A percentile compares a stretch with the other conserved stretches of the same genome.
Conservation (phyloP, 352 stramenopile genomes). For the Phytopythium chamaehyphon region DNA sequence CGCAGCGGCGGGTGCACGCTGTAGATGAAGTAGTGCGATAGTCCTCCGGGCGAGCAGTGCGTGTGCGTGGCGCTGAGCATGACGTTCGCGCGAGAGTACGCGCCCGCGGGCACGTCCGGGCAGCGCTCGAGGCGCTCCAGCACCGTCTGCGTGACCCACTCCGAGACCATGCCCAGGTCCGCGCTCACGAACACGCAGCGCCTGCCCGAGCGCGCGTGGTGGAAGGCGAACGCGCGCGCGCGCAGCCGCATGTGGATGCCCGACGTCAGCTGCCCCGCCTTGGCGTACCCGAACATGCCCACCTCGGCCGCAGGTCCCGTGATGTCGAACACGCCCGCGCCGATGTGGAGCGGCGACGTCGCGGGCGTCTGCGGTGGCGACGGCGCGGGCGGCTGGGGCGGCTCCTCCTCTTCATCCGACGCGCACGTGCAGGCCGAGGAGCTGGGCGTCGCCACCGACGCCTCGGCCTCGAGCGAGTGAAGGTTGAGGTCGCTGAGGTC, state of each 20-base stretch:
- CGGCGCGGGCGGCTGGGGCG: background rate
- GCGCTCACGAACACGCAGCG: slow-evolving; percentile 84
- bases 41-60: slow-evolving; percentile 86
- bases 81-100: slow-evolving; percentile 74
- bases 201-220: slow-evolving; percentile 20
- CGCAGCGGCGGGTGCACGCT: slow-evolving; percentile 76
- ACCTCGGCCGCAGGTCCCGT: slow-evolving; percentile 77
- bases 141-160: slow-evolving; percentile 86
- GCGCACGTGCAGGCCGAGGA: slow-evolving; percentile 7
- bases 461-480: background rate
- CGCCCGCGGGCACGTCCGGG: slow-evolving; percentile 26
- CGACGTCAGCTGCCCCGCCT: slow-evolving; percentile 63
- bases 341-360: slow-evolving; percentile 38
- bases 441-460: slow-evolving; percentile 2
- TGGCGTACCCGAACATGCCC: slow-evolving; percentile 88
- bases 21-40: slow-evolving; percentile 93
- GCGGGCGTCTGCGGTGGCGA: background rate
- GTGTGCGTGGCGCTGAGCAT: slow-evolving; percentile 91
- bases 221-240: slow-evolving; percentile 79
- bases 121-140: slow-evolving; percentile 52
- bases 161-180: slow-evolving; percentile 87
- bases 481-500: no score
- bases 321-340: slow-evolving; percentile 82
- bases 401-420: slow-evolving; percentile 2
- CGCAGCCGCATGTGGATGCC: slow-evolving; percentile 87